These are phyloP conservation scores for Schizosaccharomyces osmophilus DNA, from an alignment of 805 yeast genomes.

Conservation along the genomic window DNA sequence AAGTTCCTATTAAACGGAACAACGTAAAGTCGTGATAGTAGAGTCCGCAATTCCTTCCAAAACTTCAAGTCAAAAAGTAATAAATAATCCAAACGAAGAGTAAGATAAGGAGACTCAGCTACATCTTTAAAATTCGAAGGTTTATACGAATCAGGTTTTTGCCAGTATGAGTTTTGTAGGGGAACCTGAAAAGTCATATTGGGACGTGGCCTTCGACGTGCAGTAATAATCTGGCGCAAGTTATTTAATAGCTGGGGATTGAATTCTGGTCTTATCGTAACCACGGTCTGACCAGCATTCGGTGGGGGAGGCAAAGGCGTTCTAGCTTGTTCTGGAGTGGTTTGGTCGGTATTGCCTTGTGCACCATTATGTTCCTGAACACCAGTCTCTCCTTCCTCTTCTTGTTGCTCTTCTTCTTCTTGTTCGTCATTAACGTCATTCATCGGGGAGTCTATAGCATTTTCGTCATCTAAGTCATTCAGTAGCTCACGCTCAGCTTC, in stretches of 20 bases:
- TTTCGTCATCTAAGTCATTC: no score
- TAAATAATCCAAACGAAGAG: constrained; percentile 10
- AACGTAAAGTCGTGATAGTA: constrained; percentile 39
- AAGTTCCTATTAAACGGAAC: constrained; percentile 21
- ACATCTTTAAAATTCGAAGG: neutral
- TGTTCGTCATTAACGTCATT: neutral
- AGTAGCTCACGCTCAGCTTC: neutral
- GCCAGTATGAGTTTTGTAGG: neutral
- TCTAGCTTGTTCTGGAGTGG: no score
- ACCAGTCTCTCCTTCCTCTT: neutral
- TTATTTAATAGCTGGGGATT: neutral
- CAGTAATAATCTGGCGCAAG: neutral
- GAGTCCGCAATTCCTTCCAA: constrained; percentile 36
- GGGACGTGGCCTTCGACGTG: neutral
- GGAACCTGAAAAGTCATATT: neutral
- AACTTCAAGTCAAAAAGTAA: constrained; percentile 45
- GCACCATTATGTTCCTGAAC: neutral
- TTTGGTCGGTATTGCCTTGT: no score
- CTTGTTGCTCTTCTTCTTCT: neutral
- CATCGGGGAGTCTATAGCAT: no score
- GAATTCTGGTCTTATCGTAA: neutral
- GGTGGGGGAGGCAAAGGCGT: neutral
- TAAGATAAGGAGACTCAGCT: neutral
- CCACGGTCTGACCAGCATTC: neutral
- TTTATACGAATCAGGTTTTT: neutral